phyloP scores from a whole-genome alignment of 1,284 basidiomycete genomes.

The Thelephora terrestris region DNA sequence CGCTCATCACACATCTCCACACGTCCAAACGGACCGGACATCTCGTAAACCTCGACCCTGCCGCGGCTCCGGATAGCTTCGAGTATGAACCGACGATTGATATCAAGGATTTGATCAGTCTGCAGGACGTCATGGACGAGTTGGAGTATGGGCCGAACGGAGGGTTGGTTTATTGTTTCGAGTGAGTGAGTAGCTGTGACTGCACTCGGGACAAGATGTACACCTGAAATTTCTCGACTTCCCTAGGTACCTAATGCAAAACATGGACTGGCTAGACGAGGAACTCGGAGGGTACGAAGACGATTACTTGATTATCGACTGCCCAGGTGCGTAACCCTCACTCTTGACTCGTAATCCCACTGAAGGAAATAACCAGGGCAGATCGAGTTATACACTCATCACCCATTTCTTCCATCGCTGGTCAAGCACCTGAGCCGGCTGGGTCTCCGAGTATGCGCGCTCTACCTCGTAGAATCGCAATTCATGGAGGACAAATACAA shows the following conservation, averaged over 20 bases:
- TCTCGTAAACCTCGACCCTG: conserved; percentile 96
- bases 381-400: conserved; percentile 98
- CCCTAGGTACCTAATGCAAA: conserved; percentile 84
- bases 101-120: conserved; percentile 86
- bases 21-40: conserved; percentile 80
- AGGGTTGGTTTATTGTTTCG: conserved; percentile 96
- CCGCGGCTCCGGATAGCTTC: conserved; percentile 78
- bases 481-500: conserved; percentile 99
- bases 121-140: conserved; percentile 97
- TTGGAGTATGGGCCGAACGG: conserved; percentile 96
- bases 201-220: neutral
- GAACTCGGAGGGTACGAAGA: conserved; percentile 92
- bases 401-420: conserved; percentile 89
- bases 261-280: conserved; percentile 99
- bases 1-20: conserved; percentile 86
- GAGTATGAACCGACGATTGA: conserved; percentile 93
- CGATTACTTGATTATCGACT: conserved; percentile 97
- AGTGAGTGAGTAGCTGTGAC: conserved; percentile 66
- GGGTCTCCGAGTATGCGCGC: conserved; percentile 71
- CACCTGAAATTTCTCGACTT: neutral
- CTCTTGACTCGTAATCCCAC: neutral
- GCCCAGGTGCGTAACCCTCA: conserved; percentile 60
- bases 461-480: conserved; percentile 94
- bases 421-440: conserved; percentile 64
- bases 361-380: conserved; percentile 49